Evolutionary conservation across 2,329 filamentous ascomycete species (phyloP).

Genomic region (Sordariomycetes sp.): DNA sequence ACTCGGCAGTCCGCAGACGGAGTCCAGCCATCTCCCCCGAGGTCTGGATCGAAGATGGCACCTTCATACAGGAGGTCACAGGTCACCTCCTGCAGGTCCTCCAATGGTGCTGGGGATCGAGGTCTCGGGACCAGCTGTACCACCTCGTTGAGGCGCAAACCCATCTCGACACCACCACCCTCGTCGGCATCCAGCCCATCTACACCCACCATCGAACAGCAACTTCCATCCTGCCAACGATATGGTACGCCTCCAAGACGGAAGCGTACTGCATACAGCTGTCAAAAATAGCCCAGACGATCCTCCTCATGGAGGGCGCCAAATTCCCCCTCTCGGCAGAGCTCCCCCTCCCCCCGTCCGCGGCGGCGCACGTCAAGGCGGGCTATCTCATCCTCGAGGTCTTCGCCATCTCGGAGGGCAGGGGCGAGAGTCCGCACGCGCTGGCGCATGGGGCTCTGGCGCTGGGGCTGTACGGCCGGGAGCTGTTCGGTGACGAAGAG

Average conservation of each 20-base stretch:
- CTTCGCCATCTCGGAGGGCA: neutral
- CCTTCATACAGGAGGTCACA: conserved; percentile 3
- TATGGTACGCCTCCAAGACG: conserved; percentile 1
- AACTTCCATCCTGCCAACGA: neutral
- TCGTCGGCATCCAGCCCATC: conserved; percentile 1
- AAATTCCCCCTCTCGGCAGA: neutral
- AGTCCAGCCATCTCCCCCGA: neutral
- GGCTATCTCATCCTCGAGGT: neutral
- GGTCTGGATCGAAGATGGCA: neutral
- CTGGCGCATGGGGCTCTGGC: neutral
- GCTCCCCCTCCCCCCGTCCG: neutral
- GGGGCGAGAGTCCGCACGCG: neutral
- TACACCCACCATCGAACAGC: neutral
- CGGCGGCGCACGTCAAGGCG: neutral
- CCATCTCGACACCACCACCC: neutral
- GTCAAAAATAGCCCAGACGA: neutral
- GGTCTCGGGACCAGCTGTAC: too few species aligned
- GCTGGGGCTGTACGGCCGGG: neutral
- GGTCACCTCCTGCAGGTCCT: neutral
- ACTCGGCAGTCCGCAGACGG: conserved; percentile 6
- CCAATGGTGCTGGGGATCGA: neutral
- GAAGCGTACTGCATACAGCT: conserved; percentile 2
- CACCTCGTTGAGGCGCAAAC: neutral
- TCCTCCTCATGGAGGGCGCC: neutral
- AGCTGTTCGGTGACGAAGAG: neutral